phyloP scores from a whole-genome alignment of 768 basidiomycete species.

The Dictyophora rubrovolvata region DNA sequence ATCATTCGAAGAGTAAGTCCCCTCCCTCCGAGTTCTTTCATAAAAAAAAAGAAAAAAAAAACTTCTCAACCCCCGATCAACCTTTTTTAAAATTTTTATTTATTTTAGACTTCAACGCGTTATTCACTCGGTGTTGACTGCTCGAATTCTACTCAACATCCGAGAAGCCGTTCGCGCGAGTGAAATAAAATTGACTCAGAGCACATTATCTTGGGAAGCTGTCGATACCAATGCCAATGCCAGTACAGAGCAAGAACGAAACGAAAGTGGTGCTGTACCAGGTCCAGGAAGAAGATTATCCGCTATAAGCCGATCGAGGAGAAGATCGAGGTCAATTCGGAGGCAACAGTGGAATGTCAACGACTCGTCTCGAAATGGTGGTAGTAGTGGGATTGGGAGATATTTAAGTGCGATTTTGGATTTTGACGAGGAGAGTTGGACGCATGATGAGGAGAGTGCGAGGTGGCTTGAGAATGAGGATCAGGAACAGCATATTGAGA shows the following conservation, averaged over 20 bases:
- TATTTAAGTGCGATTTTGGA: background rate
- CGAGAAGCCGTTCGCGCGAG: background rate
- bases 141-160: constrained; percentile 8
- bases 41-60: no score
- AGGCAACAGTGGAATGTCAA: no score
- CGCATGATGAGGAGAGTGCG: background rate
- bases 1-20: background rate
- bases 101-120: constrained; percentile 8
- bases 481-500: no score
- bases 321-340: no score
- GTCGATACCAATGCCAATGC: no score
- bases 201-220: background rate
- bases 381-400: background rate
- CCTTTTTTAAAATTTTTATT: background rate
- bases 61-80: no score
- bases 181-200: background rate
- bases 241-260: no score
- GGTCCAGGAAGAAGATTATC: no score
- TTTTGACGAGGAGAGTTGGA: background rate
- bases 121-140: constrained; percentile 2
- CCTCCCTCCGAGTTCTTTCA: background rate
- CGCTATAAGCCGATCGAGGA: no score
- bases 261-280: no score
- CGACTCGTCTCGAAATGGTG: no score
- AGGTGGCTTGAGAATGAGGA: background rate